Base-by-base conservation (phyloP, 371 early-diverging fungal genomes). In the Chytridiales sp. region DNA sequence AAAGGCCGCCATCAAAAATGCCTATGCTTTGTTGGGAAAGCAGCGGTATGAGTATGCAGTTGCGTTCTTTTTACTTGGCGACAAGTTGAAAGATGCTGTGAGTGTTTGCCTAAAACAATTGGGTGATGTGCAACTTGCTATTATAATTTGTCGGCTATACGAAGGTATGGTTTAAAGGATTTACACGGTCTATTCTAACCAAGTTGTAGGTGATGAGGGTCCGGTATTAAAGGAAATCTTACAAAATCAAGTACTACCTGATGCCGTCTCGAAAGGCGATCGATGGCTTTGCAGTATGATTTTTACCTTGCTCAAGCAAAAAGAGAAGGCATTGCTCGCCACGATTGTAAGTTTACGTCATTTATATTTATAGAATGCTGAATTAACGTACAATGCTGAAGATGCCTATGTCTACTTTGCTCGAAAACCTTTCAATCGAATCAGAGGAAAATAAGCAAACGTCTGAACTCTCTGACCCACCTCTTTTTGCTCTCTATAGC, bases 1-100 rank as follows among this genome's bases (percentile, higher is more conserved):
- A 65, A 89, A 85, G 9, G 94, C 97, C 0, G 98, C 99, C 0
- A 73, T 88, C 8, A 98, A 98, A 71, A 98, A 98, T 69, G 99
- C 99, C 0, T 98, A 89, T 76, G 98, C 88, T 6, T 70, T 98
- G 30, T 75, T 98, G 24, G 94, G 98, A 59, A 92, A 89, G 62
- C 96, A 96, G 64, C 82, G 98, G 47, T 95, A 87, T 67, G 88
- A 88, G 44, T 92, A 95, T 61, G 95, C 98, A 0, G 96, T 89
- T 0, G 87, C 94, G 0, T 98, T 98, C 72, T 98, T 98, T 63
- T 66, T 98, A 56, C 79, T 98, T 13, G 96, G 86, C 0, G 91
- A 87, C 48, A 83, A 83, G 36, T 69, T 93, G 4, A 79, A 80
- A 42, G 98, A 98, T 75, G 96, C 98, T 1, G 88, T 91, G 15